Conservation (phyloP, 179 eudicot genomes). For the Camellia oleifera region DNA sequence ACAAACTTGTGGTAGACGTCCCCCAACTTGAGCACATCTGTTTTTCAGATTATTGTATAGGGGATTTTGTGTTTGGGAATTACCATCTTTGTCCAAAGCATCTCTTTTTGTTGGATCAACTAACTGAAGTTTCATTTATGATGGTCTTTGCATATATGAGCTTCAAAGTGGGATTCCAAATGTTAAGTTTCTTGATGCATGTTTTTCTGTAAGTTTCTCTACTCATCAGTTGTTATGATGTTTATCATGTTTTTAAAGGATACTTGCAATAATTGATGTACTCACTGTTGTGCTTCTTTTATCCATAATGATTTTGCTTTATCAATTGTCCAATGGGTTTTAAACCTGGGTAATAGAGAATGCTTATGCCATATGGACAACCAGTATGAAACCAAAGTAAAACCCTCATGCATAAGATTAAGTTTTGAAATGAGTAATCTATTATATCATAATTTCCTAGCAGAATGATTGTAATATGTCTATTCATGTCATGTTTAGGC, state of each 20-base stretch:
- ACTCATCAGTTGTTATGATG: background rate
- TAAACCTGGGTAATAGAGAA: too few relatives aligned
- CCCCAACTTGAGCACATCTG: background rate
- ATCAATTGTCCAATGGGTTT: too few relatives aligned
- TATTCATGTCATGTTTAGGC: background rate
- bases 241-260: background rate
- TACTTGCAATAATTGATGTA: too few relatives aligned
- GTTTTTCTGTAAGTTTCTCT: background rate
- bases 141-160: background rate
- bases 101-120: background rate
- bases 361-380: too few relatives aligned
- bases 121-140: background rate
- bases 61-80: background rate
- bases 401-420: background rate
- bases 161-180: background rate
- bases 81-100: slow-evolving; percentile 2
- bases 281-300: too few relatives aligned
- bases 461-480: background rate
- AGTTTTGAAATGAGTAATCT: background rate
- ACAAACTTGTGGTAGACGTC: slow-evolving; percentile 4
- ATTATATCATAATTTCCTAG: background rate
- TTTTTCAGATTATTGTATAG: background rate
- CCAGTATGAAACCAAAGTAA: too few relatives aligned
- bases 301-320: background rate
- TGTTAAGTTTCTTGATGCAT: background rate